Evolutionary conservation across 2,329 filamentous ascomycete species (phyloP).

Genomic region (Scedosporium minutisporum): DNA sequence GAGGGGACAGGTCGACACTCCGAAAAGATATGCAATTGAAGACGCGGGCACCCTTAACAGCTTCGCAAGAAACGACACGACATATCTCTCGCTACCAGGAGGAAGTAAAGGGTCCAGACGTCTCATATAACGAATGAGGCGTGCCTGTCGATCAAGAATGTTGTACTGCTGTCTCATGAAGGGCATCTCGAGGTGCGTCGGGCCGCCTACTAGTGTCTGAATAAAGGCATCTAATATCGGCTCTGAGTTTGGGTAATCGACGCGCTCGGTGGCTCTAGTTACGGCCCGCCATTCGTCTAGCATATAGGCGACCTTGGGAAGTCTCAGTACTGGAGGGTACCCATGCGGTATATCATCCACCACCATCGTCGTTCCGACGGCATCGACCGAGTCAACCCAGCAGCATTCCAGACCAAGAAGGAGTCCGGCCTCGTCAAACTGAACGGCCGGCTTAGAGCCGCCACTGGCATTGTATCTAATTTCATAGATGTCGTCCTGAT

Average conservation of each 20-base stretch:
- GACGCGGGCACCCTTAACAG: not conserved
- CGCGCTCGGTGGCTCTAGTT: not conserved
- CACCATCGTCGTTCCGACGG: not conserved
- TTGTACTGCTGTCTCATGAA: not conserved
- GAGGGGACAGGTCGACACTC: not conserved
- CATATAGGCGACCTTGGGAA: not conserved
- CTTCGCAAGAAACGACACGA: not conserved
- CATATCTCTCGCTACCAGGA: not conserved
- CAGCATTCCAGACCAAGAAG: not conserved
- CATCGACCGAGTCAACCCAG: not conserved
- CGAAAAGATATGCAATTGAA: not conserved
- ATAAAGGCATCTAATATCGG: not conserved
- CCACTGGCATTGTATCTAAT: not conserved
- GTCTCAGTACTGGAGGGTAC: not conserved
- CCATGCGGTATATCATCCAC: not conserved
- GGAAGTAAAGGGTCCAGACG: not conserved
- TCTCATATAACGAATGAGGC: not conserved
- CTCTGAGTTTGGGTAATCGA: not conserved
- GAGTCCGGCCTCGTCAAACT: not conserved
- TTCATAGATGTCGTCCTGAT: not conserved
- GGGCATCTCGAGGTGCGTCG: not conserved
- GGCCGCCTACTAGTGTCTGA: not conserved
- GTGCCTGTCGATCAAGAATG: not conserved
- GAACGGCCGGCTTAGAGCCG: not conserved
- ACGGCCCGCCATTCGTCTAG: not conserved